Conservation (phyloP, 164 flowering plant genomes). For the Vitis vinifera region DNA sequence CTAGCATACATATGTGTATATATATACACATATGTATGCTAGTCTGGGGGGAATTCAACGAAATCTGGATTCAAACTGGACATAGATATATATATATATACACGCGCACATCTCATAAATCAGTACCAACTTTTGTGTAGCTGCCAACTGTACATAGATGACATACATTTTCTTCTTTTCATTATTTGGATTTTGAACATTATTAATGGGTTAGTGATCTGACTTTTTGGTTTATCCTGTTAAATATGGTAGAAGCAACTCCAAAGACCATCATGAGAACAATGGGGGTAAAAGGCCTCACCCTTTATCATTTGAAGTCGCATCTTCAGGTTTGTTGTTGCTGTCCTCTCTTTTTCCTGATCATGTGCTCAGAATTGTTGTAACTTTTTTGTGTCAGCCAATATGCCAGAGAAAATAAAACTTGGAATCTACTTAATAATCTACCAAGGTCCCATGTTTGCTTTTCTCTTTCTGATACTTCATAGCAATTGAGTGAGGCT, state of each 20-base stretch:
- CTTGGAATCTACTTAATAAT: too few species aligned
- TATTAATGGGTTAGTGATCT: neutral
- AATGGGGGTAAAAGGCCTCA: constrained; percentile 92
- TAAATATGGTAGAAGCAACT: constrained; percentile 74
- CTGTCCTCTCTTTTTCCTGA: neutral
- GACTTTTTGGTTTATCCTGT: constrained; percentile 3
- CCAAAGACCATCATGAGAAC: constrained; percentile 88
- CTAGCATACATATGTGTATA: too few species aligned
- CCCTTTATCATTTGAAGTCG: constrained; percentile 86
- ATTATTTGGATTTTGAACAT: neutral
- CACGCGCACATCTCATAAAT: neutral
- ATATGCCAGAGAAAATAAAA: neutral
- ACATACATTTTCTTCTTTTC: neutral
- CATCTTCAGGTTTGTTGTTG: constrained; percentile 73
- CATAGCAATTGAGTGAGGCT: neutral
- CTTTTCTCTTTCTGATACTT: neutral
- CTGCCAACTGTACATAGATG: neutral
- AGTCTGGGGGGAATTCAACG: too few species aligned
- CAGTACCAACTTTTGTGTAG: neutral
- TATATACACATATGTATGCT: too few species aligned
- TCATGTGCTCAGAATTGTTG: neutral
- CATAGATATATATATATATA: too few species aligned
- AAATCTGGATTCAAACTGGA: too few species aligned
- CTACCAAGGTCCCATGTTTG: too few species aligned
- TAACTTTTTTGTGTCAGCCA: neutral